These are phyloP conservation scores for Mrakiaceae sp. DNA, from an alignment of 1,284 basidiomycete species.

Conservation along the genomic window DNA sequence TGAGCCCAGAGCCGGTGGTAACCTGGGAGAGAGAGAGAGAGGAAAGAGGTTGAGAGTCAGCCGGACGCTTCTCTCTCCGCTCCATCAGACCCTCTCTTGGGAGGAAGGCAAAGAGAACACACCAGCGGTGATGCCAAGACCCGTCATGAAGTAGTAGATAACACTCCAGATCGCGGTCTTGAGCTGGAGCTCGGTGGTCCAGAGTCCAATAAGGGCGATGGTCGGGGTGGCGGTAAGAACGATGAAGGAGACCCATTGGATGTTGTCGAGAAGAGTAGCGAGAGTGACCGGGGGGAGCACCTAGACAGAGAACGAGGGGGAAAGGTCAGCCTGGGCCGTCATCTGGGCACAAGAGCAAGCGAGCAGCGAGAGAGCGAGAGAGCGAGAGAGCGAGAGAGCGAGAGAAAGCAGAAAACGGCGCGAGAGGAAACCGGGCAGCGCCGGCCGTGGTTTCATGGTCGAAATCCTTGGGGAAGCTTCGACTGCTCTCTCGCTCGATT, in stretches of 20 bases:
- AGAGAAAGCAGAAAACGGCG: not conserved
- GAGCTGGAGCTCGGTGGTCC: conserved; percentile 48
- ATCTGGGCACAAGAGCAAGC: too few relatives aligned
- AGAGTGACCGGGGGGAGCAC: conserved; percentile 63
- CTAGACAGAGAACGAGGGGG: conserved; percentile 23
- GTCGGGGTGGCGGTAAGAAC: conserved; percentile 62
- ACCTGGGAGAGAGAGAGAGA: conserved; percentile 47
- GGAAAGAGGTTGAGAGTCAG: not conserved
- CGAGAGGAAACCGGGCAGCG: not conserved
- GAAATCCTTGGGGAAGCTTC: too few relatives aligned
- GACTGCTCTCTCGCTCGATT: too few relatives aligned
- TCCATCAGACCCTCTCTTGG: not conserved
- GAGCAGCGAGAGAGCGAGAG: not conserved
- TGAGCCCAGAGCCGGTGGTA: conserved; percentile 93
- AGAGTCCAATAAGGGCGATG: conserved; percentile 56
- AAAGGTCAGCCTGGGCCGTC: not conserved
- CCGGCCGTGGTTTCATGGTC: not conserved
- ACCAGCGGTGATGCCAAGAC: conserved; percentile 48
- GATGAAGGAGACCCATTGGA: conserved; percentile 64
- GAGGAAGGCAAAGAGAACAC: not conserved
- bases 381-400: not conserved
- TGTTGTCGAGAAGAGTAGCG: conserved; percentile 54
- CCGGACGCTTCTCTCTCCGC: not conserved
- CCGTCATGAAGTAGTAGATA: conserved; percentile 75
- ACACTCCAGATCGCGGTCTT: conserved; percentile 60